Base-by-base conservation (phyloP, 2,329 filamentous ascomycete species). In the Exophiala sp. region DNA sequence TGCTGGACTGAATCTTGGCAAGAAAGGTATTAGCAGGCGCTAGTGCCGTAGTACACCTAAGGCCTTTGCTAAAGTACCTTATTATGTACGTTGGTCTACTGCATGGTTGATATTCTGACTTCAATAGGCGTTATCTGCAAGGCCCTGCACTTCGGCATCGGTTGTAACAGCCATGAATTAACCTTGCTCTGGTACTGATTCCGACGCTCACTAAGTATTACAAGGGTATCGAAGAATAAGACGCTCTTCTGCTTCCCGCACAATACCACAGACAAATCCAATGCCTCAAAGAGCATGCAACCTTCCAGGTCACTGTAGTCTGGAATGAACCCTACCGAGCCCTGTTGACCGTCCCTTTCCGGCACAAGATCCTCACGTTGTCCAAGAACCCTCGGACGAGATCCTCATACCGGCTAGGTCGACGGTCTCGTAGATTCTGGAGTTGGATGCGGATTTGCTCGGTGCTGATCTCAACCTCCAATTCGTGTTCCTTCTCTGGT, bases 311-410 rank as follows among this genome's bases (percentile, higher is more conserved):
- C 19, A n/a, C 22, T 41, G 22, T 16, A 42, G 14, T 21, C 13
- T n/a, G 14, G 9, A 21, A n/a, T 32, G 13, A 11, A 14, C 43
- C 40, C 32, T 48, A 47, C 29, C 41, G 14, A 32, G 27, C 27
- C 47, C 21, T 38, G 30, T 30, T 44, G 9, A 47, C 14, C 11
- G 53, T 50, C 18, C 48, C 55, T 32, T 47, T 35, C 47, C 70
- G 66, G 43, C 70, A 70, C 49, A 75, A 59, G 14, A 73, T 60
- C 46, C 72, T 65, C 19, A 74, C 66, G 56, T 75, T 75, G 63
- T 75, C 71, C 58, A 75, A 65, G 52, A 75, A 73, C 1, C 71
- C 70, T 52, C 71, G 71, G 23, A 75, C 63, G 2, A 75, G 60
- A 2, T 72, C 67, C 55, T 72, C 69, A 52, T 74, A 74, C 39